phyloP scores from a whole-genome alignment of 441 rosid genomes.

The Mallotus repandus region DNA sequence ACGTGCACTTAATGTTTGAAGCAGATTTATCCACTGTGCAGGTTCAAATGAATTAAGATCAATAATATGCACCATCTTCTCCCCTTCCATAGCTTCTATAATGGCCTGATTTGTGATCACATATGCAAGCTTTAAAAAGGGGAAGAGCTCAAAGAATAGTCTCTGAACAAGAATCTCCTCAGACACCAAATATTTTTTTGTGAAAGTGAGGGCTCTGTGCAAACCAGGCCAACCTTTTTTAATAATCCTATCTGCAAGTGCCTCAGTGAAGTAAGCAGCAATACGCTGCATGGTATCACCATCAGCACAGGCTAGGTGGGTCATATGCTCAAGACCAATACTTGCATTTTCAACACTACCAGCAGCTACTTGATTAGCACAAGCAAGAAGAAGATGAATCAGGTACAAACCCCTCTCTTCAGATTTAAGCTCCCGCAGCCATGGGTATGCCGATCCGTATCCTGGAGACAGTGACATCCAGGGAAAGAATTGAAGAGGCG shows the following conservation, averaged over 20 bases:
- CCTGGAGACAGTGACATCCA: constrained; percentile 63
- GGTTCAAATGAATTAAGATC: constrained; percentile 63
- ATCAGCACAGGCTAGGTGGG: constrained; percentile 63
- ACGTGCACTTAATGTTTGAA: constrained; percentile 52
- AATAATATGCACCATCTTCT: constrained; percentile 67
- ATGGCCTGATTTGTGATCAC: constrained; percentile 67
- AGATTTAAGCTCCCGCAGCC: constrained; percentile 54
- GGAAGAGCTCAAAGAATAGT: constrained; percentile 66
- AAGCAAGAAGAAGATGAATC: constrained; percentile 51
- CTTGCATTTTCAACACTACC: constrained; percentile 62
- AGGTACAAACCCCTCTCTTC: constrained; percentile 68
- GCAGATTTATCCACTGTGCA: constrained; percentile 72
- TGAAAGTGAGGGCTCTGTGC: constrained; percentile 64
- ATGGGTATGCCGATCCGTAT: constrained; percentile 55
- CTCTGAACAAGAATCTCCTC: constrained; percentile 54
- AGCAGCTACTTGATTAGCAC: constrained; percentile 61
- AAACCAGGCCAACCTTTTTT: constrained; percentile 63
- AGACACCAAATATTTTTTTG: constrained; percentile 38
- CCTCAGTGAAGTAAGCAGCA: constrained; percentile 70
- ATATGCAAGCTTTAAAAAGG: constrained; percentile 59
- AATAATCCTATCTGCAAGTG: constrained; percentile 62
- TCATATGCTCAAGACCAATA: constrained; percentile 53
- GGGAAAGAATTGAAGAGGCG: constrained; percentile 56
- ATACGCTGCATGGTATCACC: constrained; percentile 74
- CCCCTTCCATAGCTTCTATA: constrained; percentile 67